Base-by-base conservation (phyloP, 345 rosid genomes). In the Eutrema yunnanense region DNA sequence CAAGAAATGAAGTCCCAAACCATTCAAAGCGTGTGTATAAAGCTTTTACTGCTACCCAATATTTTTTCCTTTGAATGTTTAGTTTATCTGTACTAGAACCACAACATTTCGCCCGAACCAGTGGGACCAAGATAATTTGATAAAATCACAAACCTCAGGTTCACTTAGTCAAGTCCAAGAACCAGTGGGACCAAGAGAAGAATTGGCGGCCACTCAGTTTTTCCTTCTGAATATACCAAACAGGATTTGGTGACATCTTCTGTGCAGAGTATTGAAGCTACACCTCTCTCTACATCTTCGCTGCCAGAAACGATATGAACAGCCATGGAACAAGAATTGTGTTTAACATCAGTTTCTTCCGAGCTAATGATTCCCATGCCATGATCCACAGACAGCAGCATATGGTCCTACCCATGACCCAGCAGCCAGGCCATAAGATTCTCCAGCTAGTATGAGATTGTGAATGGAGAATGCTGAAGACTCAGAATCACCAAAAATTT, bases 321-420 rank as follows among this genome's bases (percentile, higher is more conserved):
- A 75, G 98, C 92, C 93, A 92, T 90, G 14, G 98, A 87, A 82
- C 87, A 82, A 8, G 62, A 48, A 10, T 53, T 78, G 50, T 68
- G 70, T 30, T 71, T 80, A 59, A 48, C 65, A 71, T 65, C 79
- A 71, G 67, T 77, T 78, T 82, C 83, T 67, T 56, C 60, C 85
- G 87, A 50, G 77, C 79, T 69, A 95, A 86, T 58, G 82, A 76
- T 76, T 90, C 97, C 96, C 96, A 92, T 29, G 98, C 96, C 96
- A 92, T 29, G 98, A 78, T 61, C 96, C 92, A 81, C 99, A 95
- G 22, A 22, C 22, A 79, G 84, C 82, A 51, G 99, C 98, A 84
- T 95, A 95, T 53, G 99, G 98, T 52, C 99, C 98, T 29, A 92
- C 88, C 98, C 98, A 95, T 80, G 98, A 95, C 67, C 98, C 98